Base-by-base conservation (phyloP, 768 basidiomycete species). In the Russula sp. region DNA sequence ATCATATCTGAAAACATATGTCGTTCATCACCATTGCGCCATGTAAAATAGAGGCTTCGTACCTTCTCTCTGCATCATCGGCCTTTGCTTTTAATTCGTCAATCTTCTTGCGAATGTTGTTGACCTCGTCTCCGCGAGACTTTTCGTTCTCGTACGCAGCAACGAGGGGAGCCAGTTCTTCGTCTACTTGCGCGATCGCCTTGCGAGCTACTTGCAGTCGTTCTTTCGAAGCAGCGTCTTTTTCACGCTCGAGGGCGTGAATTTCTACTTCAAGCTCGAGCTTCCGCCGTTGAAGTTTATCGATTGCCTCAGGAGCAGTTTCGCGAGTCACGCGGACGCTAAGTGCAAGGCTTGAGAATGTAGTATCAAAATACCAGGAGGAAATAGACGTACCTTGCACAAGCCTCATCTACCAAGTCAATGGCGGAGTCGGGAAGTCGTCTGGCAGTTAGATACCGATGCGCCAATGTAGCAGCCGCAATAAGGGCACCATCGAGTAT, bases 241-340 rank as follows among this genome's bases (percentile, higher is more conserved):
- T 95, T 74, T 97, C 94, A 53, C 94, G 84, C 73, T 94, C 91
- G 57, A 98, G 78, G 11, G 96, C 96, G 73, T 97, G 94, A 24
- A 97, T 90, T 73, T 97, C 96, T 22, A 98, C 87, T 72, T 98
- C 91, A 32, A 98, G 82, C 72, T 96, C 92, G 36, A 98, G 83
- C 74, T 91, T 94, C 57, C 81, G 82, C 22, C 94, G 86, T 72
- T 96, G 92, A 20, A 98, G 81, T 68, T 88, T 87, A 76, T 98
- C 96, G 70, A 98, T 90, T 3, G 83, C 89, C 76, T 98, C 96
- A 0, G 96, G 96, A 64, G 90, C 85, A 0, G 94, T 98, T 78
- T 99, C 96, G 49, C 93, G 87, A 30, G 92, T 92, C 28, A 98
- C 93, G 63, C 94, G 90, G 32, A 89, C 88, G 70, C 88, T 90